Percentiles rank a stretch among this genome's conserved stretches.
These are phyloP conservation scores for Rhodamnia argentea DNA, from an alignment of 345 rosid species.

Conservation along the genomic window DNA sequence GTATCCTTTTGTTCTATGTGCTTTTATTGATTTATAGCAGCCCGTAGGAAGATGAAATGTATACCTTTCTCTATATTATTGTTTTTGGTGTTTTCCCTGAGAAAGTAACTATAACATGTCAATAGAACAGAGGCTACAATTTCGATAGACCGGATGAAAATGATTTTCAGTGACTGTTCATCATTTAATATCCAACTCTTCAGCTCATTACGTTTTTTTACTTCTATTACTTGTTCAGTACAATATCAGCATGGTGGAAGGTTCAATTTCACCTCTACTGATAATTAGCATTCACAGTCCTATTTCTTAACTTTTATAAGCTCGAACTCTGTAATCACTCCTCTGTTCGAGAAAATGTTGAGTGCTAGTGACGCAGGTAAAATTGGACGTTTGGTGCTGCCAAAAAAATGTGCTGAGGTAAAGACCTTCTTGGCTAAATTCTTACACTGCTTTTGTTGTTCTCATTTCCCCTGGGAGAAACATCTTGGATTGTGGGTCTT, in stretches of 20 bases:
- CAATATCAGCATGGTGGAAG: neutral
- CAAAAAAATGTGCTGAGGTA: slow-evolving; percentile 97
- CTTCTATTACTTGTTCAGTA: neutral
- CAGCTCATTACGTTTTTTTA: neutral
- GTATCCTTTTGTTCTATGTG: slow-evolving; percentile 60
- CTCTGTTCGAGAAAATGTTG: slow-evolving; percentile 90
- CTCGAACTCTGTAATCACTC: slow-evolving; percentile 67
- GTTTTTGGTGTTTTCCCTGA: neutral
- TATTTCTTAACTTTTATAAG: slow-evolving; percentile 58
- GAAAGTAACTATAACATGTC: neutral
- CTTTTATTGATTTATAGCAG: slow-evolving; percentile 1
- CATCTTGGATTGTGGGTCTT: neutral
- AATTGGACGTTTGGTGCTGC: slow-evolving; percentile 84
- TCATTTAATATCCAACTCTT: neutral
- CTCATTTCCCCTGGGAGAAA: neutral
- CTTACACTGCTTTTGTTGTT: neutral
- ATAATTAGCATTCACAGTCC: neutral
- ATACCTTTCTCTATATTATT: neutral
- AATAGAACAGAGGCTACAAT: neutral
- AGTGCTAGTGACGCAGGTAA: slow-evolving; percentile 96
- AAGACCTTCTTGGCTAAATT: slow-evolving; percentile 7
- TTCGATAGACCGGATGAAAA: neutral
- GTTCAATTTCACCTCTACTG: neutral
- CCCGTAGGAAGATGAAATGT: neutral
- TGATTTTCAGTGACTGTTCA: neutral